Conservation (phyloP, 2,329 filamentous ascomycete genomes). For the Paradendryphiella salina region DNA sequence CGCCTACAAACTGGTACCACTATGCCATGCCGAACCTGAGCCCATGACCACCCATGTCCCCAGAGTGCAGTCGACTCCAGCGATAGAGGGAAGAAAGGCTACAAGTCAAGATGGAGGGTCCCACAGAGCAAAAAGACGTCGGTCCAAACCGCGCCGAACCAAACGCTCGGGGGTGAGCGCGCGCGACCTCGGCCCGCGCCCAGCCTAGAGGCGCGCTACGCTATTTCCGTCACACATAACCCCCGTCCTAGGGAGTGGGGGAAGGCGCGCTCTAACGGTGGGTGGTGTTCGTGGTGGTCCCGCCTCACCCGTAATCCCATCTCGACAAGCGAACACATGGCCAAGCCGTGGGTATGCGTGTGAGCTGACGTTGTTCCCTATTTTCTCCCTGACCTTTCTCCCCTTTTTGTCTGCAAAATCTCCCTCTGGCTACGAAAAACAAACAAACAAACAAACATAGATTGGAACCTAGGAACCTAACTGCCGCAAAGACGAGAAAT, state of each 20-base stretch:
- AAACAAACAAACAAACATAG: neutral
- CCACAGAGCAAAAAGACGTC: too few species aligned
- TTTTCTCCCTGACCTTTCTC: conserved; percentile 3
- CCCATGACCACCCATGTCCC: too few species aligned
- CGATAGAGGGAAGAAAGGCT: too few species aligned
- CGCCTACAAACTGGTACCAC: too few species aligned
- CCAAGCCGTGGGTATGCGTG: neutral
- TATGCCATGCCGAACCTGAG: too few species aligned
- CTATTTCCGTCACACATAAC: neutral
- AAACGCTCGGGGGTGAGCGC: conserved; percentile 1
- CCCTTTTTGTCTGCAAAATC: neutral
- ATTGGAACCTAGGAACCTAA: neutral
- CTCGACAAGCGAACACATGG: conserved; percentile 2
- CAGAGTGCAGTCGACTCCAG: too few species aligned
- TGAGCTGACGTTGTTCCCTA: neutral
- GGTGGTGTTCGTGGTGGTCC: too few species aligned
- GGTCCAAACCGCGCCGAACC: conserved; percentile 11
- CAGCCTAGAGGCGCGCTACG: neutral
- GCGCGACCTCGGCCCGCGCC: conserved; percentile 7
- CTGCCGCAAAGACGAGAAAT: neutral
- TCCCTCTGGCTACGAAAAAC: neutral
- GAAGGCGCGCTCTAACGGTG: neutral
- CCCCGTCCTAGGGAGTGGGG: neutral
- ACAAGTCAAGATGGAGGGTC: too few species aligned
- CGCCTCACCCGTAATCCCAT: neutral